Conservation (phyloP, 768 basidiomycete genomes). For the Lactifluus hygrophoroides region DNA sequence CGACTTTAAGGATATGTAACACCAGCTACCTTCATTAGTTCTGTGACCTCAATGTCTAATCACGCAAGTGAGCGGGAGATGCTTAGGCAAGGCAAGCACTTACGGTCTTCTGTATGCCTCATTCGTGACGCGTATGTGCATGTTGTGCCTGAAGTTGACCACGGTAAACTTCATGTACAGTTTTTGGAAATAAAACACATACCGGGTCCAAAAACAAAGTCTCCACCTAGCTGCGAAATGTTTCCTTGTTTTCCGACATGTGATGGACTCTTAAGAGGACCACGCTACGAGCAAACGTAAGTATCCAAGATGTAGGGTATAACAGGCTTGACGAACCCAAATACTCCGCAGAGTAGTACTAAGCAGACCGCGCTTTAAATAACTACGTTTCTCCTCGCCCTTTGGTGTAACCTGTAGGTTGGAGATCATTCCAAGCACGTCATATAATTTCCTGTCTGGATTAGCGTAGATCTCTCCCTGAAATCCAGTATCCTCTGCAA, state of each 20-base stretch:
- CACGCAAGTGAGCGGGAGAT: background rate
- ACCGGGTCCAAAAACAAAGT: constrained; percentile 19
- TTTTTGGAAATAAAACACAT: background rate
- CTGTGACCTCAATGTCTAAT: constrained; percentile 15
- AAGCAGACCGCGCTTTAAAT: constrained; percentile 9
- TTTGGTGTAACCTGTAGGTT: constrained; percentile 10
- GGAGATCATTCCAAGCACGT: constrained; percentile 13
- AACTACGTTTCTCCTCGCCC: constrained; percentile 13
- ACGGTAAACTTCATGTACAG: background rate
- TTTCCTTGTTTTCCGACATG: constrained; percentile 18
- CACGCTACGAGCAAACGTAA: background rate
- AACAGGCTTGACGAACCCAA: background rate
- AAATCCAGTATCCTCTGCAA: constrained; percentile 9
- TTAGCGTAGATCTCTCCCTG: constrained; percentile 17
- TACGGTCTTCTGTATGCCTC: constrained; percentile 19
- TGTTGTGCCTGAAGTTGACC: background rate
- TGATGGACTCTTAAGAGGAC: constrained; percentile 12
- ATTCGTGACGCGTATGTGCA: constrained; percentile 15
- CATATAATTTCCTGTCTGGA: constrained; percentile 17
- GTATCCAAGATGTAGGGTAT: background rate
- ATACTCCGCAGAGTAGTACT: constrained; percentile 9
- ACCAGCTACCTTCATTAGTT: constrained; percentile 17
- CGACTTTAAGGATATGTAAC: constrained; percentile 15
- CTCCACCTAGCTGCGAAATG: constrained; percentile 17
- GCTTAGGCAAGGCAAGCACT: background rate